A percentile compares a stretch with the other conserved stretches of the same genome.
These are phyloP conservation scores for Ophiostoma perfectum DNA, from an alignment of 2,329 filamentous ascomycete genomes.

Conservation along the genomic window DNA sequence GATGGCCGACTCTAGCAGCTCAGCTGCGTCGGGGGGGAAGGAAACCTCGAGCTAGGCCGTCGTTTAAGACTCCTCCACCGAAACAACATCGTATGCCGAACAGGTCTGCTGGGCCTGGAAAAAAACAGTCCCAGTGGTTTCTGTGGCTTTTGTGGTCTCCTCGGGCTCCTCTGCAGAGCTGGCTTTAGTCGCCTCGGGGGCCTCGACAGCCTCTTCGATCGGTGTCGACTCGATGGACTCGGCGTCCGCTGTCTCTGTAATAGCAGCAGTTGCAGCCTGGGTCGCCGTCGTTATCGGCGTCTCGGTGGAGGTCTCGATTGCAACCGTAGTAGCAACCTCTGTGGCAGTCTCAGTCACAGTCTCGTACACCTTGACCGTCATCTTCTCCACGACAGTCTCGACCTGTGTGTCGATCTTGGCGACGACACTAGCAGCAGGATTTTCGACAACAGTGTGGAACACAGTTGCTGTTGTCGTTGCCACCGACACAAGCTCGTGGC, in stretches of 20 bases:
- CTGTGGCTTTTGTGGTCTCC: not conserved
- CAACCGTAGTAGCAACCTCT: not conserved
- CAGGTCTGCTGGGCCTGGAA: not conserved
- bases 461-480: not conserved
- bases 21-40: not conserved
- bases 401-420: constrained; percentile 11
- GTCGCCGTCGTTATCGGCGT: not conserved
- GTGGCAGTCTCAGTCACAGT: constrained; percentile 26
- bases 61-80: not conserved
- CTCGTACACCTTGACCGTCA: constrained; percentile 27
- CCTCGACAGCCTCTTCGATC: not conserved
- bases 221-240: not conserved
- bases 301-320: constrained; percentile 28
- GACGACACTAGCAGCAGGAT: not conserved
- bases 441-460: not conserved
- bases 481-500: not conserved
- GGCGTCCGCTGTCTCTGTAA: not conserved
- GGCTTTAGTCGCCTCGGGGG: not conserved
- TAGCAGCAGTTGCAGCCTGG: not conserved
- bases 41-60: not conserved
- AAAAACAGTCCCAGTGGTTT: not conserved
- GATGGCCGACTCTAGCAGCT: not conserved
- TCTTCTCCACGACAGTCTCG: constrained; percentile 28
- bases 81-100: not conserved
- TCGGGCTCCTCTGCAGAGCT: not conserved